Evolutionary conservation across 208 protist genomes (phyloP).

Genomic region (Herpetomonas samuelpessoai): DNA sequence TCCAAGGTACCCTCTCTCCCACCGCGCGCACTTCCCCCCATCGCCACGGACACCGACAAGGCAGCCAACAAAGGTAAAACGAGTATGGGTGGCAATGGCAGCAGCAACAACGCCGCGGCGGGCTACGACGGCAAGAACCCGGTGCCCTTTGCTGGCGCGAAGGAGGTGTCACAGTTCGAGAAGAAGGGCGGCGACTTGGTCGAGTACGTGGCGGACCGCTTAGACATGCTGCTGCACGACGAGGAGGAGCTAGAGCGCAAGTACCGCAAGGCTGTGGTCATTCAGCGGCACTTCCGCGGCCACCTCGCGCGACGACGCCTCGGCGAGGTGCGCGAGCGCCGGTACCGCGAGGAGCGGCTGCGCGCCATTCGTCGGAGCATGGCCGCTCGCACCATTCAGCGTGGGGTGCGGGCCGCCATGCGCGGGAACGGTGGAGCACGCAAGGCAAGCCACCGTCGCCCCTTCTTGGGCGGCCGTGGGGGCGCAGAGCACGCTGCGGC

Average conservation of each 20-base stretch:
- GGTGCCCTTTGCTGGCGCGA: not conserved
- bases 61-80: not conserved
- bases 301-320: slow-evolving; percentile 38
- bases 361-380: slow-evolving; percentile 37
- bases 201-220: slow-evolving; percentile 54
- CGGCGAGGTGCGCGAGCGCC: slow-evolving; percentile 19
- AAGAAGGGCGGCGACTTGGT: slow-evolving; percentile 30
- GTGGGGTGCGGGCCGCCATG: slow-evolving; percentile 24
- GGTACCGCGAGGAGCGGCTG: slow-evolving; percentile 19
- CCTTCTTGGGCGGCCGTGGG: not conserved
- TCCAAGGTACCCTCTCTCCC: too few species aligned
- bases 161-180: slow-evolving; percentile 7
- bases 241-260: slow-evolving; percentile 79
- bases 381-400: slow-evolving; percentile 57
- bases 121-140: not conserved
- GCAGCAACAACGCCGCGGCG: not conserved
- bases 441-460: not conserved
- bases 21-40: slow-evolving; percentile 1
- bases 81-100: not conserved
- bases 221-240: slow-evolving; percentile 75
- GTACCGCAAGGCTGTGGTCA: slow-evolving; percentile 45
- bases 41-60: not conserved
- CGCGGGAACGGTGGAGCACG: slow-evolving; percentile 18
- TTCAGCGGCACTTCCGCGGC: slow-evolving; percentile 67
- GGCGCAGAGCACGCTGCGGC: slow-evolving; percentile 38